Base-by-base conservation (phyloP, 2,329 filamentous ascomycete species). In the Fusarium nematophilum region DNA sequence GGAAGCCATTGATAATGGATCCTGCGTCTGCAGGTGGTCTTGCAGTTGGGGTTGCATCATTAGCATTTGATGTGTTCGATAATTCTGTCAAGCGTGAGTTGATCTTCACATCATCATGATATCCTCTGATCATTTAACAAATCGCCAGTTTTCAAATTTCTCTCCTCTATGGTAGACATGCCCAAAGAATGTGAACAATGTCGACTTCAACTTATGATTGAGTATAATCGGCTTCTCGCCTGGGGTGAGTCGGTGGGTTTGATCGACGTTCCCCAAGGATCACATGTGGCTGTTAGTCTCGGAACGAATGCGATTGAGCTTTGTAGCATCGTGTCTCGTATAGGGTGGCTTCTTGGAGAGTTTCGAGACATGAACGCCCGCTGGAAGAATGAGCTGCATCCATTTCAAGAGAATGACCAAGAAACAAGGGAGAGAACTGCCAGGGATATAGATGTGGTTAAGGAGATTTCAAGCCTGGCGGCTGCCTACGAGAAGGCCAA, bases 221-320 rank as follows among this genome's bases (percentile, higher is more conserved):
- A 47, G 11, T 47, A 47, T 9, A 47, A 47, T 17, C 43, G 43
- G 3, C 14, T 47, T 21, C 23, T 47, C 17, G 43, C 43, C 5
- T 47, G 43, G 43, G 43, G 43, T n/a, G 21, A 47, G 18, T 6
- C 18, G 14, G 18, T 47, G 10, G 43, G 43, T n/a, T 21, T 47
- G 23, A 47, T 47, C 8, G 23, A 36, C 5, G 43, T 29, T 18
- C 43, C 21, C 9, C n/a, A 21, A 29, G 43, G 17, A 17, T 36
- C 43, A n/a, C 31, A 47, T 29, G 43, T 47, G 23, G 43, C 43
- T 14, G 18, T 37, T 4, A 47, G 13, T 29, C 23, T 47, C 11
- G 43, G 43, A 18, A 37, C 33, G 17, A 47, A 47, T 37, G 43
- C 43, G 15, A 18, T 47, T 29, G 43, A 47, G n/a, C 43, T 47